Conservation (phyloP, 140 eudicot genomes). For the Flaveria floridana region DNA sequence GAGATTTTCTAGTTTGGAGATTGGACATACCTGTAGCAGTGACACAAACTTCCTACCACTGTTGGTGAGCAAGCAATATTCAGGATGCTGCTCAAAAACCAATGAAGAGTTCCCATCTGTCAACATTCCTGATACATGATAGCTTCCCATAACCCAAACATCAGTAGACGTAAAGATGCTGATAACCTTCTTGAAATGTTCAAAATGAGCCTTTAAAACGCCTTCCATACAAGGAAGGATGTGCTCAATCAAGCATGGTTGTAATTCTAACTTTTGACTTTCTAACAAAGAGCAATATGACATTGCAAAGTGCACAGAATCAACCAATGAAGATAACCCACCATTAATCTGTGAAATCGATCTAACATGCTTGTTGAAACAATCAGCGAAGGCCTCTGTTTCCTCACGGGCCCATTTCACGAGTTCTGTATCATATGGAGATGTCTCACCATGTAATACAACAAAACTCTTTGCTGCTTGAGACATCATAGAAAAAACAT, state of each 20-base stretch:
- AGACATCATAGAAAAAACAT: conserved; percentile 53
- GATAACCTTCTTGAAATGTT: conserved; percentile 59
- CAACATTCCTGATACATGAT: conserved; percentile 56
- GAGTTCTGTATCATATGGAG: conserved; percentile 46
- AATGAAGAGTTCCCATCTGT: conserved; percentile 31
- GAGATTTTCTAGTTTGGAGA: conserved; percentile 5
- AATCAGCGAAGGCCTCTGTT: conserved; percentile 53
- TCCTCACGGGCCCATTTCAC: conserved; percentile 59
- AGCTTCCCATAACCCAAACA: conserved; percentile 62
- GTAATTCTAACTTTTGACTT: conserved; percentile 45
- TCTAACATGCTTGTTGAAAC: conserved; percentile 39
- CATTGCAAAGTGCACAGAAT: conserved; percentile 51
- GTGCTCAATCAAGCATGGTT: conserved; percentile 48
- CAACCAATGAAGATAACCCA: conserved; percentile 47
- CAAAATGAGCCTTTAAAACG: conserved; percentile 41
- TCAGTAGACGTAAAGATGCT: conserved; percentile 58
- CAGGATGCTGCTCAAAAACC: conserved; percentile 39
- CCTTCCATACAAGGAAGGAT: conserved; percentile 55
- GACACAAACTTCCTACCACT: conserved; percentile 76
- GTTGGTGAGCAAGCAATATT: conserved; percentile 63
- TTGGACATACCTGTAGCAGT: conserved; percentile 54
- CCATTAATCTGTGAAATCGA: conserved; percentile 51
- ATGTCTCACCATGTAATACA: conserved; percentile 51
- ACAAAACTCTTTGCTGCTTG: conserved; percentile 63
- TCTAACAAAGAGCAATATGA: conserved; percentile 65